A percentile compares a stretch with the other conserved stretches of the same genome.
Conservation (phyloP, 2,329 filamentous ascomycete genomes). For the Hypocreales sp. region DNA sequence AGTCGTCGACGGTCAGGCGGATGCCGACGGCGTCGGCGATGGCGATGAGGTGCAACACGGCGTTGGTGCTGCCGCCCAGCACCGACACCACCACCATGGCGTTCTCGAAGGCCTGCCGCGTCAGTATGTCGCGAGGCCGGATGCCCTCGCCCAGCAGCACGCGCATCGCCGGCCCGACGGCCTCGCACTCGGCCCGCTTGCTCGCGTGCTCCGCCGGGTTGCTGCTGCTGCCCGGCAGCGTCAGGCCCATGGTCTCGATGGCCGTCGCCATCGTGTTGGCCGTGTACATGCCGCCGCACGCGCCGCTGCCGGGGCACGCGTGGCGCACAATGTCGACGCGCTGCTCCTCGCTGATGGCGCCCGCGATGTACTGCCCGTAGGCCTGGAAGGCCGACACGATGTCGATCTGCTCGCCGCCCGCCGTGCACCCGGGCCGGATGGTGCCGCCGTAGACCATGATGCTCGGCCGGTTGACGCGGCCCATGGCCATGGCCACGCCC, state of each 20-base stretch:
- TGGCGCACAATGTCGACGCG: slow-evolving; percentile 90
- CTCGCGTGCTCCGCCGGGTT: slow-evolving; percentile 59
- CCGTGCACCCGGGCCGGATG: slow-evolving; percentile 80
- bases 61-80: slow-evolving; percentile 73
- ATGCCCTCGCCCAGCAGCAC: slow-evolving; percentile 64
- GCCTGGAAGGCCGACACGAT: slow-evolving; percentile 97
- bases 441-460: slow-evolving; percentile 97
- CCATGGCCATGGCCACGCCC: slow-evolving; percentile 84
- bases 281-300: slow-evolving; percentile 81
- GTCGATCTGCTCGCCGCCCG: slow-evolving; percentile 63
- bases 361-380: slow-evolving; percentile 86
- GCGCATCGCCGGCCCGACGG: slow-evolving; percentile 58
- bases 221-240: slow-evolving; percentile 68
- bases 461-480: slow-evolving; percentile 80
- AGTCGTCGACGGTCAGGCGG: slow-evolving; percentile 73
- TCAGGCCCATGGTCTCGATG: slow-evolving; percentile 82
- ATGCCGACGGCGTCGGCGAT: slow-evolving; percentile 71
- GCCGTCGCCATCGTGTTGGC: slow-evolving; percentile 89
- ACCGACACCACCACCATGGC: slow-evolving; percentile 75
- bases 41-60: slow-evolving; percentile 70
- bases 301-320: slow-evolving; percentile 54
- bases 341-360: slow-evolving; percentile 79
- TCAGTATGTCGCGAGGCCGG: slow-evolving; percentile 62
- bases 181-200: slow-evolving; percentile 60
- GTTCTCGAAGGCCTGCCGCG: slow-evolving; percentile 67